Evolutionary conservation across 179 eudicot species (phyloP).

Genomic region (Spinacia oleracea): DNA sequence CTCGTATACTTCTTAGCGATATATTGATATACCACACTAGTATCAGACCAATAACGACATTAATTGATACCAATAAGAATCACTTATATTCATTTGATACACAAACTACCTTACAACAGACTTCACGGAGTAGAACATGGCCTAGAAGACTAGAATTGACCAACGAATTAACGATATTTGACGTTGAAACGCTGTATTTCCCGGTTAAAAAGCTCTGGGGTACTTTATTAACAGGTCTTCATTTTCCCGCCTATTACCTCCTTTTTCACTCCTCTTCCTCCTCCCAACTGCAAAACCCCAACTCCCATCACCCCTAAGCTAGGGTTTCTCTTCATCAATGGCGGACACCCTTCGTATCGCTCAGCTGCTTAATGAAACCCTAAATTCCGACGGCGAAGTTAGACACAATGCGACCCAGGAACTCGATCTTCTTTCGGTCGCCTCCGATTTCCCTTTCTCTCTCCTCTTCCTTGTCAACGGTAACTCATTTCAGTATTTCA

Average conservation of each 20-base stretch:
- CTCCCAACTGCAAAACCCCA: background rate
- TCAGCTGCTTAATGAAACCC: conserved; percentile 51
- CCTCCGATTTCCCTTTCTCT: conserved; percentile 54
- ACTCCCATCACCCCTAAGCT: background rate
- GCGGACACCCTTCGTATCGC: conserved; percentile 49
- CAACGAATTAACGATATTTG: no score
- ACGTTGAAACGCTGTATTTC: no score
- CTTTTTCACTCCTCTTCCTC: background rate
- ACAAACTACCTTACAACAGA: no score
- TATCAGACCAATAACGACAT: no score
- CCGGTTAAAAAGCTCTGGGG: background rate
- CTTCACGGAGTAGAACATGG: no score
- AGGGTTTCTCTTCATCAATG: conserved; percentile 44
- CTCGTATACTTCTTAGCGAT: no score
- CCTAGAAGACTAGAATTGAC: no score
- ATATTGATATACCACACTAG: no score
- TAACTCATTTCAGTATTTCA: conserved; percentile 24
- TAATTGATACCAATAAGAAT: no score
- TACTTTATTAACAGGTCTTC: background rate
- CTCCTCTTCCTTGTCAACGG: conserved; percentile 60
- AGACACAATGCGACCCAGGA: conserved; percentile 42
- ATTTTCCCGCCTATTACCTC: conserved; percentile 22
- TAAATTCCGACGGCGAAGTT: conserved; percentile 48
- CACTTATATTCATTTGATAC: no score
- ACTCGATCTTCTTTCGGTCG: conserved; percentile 50